These are phyloP conservation scores for Avicennia marina DNA, from an alignment of 257 asterid genomes.

Conservation along the genomic window DNA sequence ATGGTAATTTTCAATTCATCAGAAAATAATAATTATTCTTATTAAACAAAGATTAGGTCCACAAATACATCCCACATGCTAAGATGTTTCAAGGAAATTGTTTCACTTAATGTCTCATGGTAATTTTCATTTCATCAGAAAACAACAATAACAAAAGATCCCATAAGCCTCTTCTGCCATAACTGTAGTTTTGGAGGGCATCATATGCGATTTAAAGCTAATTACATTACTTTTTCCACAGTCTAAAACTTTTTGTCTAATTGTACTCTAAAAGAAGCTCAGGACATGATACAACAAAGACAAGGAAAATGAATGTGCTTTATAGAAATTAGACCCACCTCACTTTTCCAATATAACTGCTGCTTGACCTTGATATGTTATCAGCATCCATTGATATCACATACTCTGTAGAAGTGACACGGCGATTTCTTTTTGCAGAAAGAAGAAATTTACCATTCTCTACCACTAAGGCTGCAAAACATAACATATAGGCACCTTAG, in stretches of 20 bases:
- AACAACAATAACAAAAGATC: too few relatives aligned
- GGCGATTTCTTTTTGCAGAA: conserved; percentile 88
- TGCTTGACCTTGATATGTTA: conserved; percentile 83
- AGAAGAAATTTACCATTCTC: conserved; percentile 98
- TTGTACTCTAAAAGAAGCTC: neutral
- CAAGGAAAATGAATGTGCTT: neutral
- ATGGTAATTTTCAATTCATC: too few relatives aligned
- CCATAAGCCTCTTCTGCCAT: too few relatives aligned
- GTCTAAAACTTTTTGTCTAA: neutral
- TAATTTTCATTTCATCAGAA: too few relatives aligned
- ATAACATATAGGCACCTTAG: neutral
- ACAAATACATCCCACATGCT: too few relatives aligned
- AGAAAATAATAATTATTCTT: too few relatives aligned
- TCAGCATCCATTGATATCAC: conserved; percentile 92
- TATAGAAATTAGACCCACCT: conserved; percentile 41
- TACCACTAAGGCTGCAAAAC: conserved; percentile 64
- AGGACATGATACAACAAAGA: too few relatives aligned
- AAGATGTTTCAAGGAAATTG: too few relatives aligned
- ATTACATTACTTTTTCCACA: neutral
- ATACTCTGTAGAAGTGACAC: conserved; percentile 96
- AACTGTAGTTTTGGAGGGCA: neutral
- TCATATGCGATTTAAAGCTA: neutral
- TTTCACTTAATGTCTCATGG: too few relatives aligned
- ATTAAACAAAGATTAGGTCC: too few relatives aligned
- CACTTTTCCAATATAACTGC: conserved; percentile 81